Percentiles rank a stretch among this genome's conserved stretches.
Evolutionary conservation across 2,329 filamentous ascomycete genomes (phyloP).

Genomic region (Rhexocercosporidium sp.): DNA sequence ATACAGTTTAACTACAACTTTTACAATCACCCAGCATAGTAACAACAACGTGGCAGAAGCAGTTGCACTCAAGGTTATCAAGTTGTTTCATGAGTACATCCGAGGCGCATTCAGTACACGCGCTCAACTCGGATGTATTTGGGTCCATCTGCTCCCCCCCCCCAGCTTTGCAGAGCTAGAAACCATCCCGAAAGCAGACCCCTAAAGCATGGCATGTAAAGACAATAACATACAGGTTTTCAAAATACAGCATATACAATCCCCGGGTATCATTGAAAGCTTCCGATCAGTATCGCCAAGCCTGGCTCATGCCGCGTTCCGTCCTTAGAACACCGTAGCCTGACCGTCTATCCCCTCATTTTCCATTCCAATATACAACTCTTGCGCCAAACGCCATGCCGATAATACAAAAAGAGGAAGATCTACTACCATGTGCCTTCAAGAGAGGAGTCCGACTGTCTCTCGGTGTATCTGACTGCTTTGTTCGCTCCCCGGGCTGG

Average conservation of each 20-base stretch:
- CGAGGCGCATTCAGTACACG: neutral
- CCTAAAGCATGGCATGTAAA: too few species aligned
- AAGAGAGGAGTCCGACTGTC: neutral
- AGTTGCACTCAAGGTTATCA: too few species aligned
- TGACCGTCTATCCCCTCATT: neutral
- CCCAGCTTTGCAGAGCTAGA: neutral
- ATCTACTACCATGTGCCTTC: neutral
- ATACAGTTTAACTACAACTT: too few species aligned
- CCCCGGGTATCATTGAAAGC: neutral
- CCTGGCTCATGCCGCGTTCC: neutral
- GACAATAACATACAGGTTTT: neutral
- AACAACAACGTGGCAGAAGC: too few species aligned
- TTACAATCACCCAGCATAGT: too few species aligned
- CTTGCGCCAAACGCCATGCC: neutral
- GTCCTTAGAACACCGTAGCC: neutral
- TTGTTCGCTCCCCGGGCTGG: neutral
- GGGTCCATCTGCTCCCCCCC: too few species aligned
- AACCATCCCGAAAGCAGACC: neutral
- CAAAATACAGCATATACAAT: neutral
- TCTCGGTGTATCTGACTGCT: neutral
- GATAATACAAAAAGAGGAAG: neutral
- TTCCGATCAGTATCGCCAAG: neutral
- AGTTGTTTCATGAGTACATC: too few species aligned
- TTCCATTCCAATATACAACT: neutral
- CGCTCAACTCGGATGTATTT: too few species aligned